Base-by-base conservation (phyloP, 768 basidiomycete species). In the Kwoniella europaea region DNA sequence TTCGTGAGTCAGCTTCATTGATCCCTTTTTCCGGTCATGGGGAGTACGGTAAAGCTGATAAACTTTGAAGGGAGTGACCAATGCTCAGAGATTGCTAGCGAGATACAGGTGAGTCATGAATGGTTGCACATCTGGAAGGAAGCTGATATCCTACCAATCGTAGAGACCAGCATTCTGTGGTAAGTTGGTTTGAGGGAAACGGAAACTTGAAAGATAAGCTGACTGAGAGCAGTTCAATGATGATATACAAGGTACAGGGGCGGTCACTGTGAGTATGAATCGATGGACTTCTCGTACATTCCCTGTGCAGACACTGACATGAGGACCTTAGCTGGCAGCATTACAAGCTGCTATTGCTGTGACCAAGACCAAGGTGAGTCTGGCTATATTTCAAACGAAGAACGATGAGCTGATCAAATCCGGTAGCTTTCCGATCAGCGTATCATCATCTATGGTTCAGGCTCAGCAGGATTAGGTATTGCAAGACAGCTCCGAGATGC, bases 401-500 rank as follows among this genome's bases (percentile, higher is more conserved):
- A 12, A 55, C 54, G 20, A 12, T 64, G 15, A 29, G 20, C 12
- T 20, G 24, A 58, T 61, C 29, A 27, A 43, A 18, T 18, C n/a
- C 50, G 29, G 1, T 86, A 87, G 76, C 86, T 95, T 46, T 84
- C 88, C 5, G 90, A 92, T 66, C 93, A 94, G 80, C 88, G 91
- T 6, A 89, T 89, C 78, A 85, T 93, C 70, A 86, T 93, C 65
- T 91, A 90, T 79, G 93, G 93, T 10, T 89, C 91, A 0, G 93
- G 85, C 27, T 80, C 79, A 0, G 92, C 93, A 0, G 93, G 93
- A 0, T 85, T 92, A 63, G 93, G 93, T 10, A 92, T 81, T 16
- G 78, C 80, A 16, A 85, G 86, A 29, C 92, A 93, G 76, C 82
- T 95, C 29, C 88, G 91, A 4, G 91, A 91, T 71, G 93, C 91